Base-by-base conservation (phyloP, 2,329 filamentous ascomycete genomes). In the Leptodontidium sp. region DNA sequence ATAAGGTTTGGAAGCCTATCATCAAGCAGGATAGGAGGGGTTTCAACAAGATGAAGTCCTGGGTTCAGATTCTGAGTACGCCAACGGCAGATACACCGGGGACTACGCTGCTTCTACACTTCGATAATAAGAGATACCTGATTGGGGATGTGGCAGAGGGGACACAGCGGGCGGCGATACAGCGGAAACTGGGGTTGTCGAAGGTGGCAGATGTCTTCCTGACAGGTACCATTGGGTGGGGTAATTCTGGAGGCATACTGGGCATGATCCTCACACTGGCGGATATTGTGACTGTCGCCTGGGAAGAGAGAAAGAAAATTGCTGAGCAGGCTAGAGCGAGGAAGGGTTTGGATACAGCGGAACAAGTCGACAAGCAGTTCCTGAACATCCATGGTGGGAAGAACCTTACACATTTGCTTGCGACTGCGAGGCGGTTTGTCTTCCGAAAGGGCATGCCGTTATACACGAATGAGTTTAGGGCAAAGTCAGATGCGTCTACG, bases 61-160 rank as follows among this genome's bases (percentile, higher is more conserved):
- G 84, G 75, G 84, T 94, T 67, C 90, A 97, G 79, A 82, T 98
- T 75, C 80, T 95, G 70, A 91, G 90, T 21, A 92, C 91, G 68
- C 95, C 95, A 15, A 96, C 95, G 73, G 91, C 91, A 68, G 96
- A 99, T 81, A 97, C 94, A 24, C 88, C 90, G 0, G 95, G 95
- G 65, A 93, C 93, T 1, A 87, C 88, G 61, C 79, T 98, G 40
- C 78, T 93, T 47, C 84, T 99, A 7, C 90, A 95, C 78, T 94
- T 94, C 77, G 92, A 95, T 75, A 87, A 89, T 75, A 90, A 91
- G 75, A 87, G 93, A 67, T 99, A 99, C 80, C 74, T 98, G 17
- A 91, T 99, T 76, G 96, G 96, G 24, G 90, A 91, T 75, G 79
- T 95, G 17, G 83, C 89, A 11, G 96, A 99, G 80, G 96, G 95